Evolutionary conservation across 768 basidiomycete genomes (phyloP), one percentile per base, ranked within the genome.

Genomic region (Cystoderma amianthinum): DNA sequence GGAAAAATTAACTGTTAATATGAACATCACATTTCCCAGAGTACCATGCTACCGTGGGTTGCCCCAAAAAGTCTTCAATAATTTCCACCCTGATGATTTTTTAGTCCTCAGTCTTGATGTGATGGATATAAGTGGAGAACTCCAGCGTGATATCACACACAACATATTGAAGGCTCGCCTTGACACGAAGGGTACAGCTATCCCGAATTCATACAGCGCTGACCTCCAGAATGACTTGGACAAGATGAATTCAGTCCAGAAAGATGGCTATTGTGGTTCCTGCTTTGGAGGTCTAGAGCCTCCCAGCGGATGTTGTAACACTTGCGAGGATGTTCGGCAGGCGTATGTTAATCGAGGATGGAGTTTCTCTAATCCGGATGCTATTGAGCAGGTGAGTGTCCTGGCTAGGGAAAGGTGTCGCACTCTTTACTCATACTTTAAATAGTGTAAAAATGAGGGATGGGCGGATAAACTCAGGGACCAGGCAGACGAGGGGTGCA

Each of bases 41-140:
- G 93, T 99, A 23, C 96, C 96, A 19, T 99, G 96, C 64, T 98
- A 95, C 65, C 70, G 95, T 97, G 60, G 68, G 93, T 76, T 33
- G 42, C 10, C 22, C 24, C 36, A 38, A 1, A 37, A 39, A 48
- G 20, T 17, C 18, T 36, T 18, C 5, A 2, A 9, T 44, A 22
- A 32, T 22, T 2, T 20, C 33, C 44, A 41, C 47, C 21, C 7
- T 20, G 30, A 51, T 44, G 41, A 47, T 21, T 39, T 25, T 5
- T 13, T 16, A 99, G 95, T 99, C 36, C 75, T 99, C 41, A 94
- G 90, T 58, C 65, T 98, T 40, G 96, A 99, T 62, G 81, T 98
- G 39, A 94, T 97, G 89, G 96, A 99, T 56, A 96, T 99, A 44
- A 90, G 87, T 44, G 96, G 96, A 19, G 96, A 97, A 69, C 80